These are phyloP conservation scores for Metschnikowia aberdeeniae DNA, from an alignment of 805 yeast species.

Conservation along the genomic window DNA sequence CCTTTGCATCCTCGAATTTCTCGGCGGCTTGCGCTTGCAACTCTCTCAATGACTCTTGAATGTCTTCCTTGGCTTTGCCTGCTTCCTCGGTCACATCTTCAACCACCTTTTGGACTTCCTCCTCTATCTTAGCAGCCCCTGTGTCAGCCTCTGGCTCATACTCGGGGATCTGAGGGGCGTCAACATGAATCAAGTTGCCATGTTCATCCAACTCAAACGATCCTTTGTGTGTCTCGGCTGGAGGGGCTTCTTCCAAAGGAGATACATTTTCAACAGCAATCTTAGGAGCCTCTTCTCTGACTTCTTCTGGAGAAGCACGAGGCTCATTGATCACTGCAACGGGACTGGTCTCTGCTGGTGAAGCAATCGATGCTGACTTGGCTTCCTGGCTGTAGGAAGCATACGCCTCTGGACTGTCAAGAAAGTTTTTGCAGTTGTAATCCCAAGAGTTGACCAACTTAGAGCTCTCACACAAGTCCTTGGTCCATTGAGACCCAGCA, in stretches of 20 bases:
- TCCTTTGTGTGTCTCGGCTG: conserved; percentile 16
- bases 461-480: conserved; percentile 55
- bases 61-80: background rate
- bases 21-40: background rate
- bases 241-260: conserved; percentile 13
- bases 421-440: conserved; percentile 69
- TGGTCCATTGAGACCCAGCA: conserved; percentile 81
- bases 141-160: conserved; percentile 8
- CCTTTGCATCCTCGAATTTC: background rate
- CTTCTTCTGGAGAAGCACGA: conserved; percentile 8
- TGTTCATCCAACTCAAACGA: conserved; percentile 11
- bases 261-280: background rate
- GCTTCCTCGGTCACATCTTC: conserved; percentile 7
- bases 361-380: background rate
- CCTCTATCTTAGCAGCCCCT: conserved; percentile 1
- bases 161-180: conserved; percentile 14
- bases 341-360: conserved; percentile 8
- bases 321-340: conserved; percentile 11
- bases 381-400: conserved; percentile 7
- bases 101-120: background rate
- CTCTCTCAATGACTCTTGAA: conserved; percentile 1
- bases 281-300: conserved; percentile 4
- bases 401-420: conserved; percentile 27
- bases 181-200: conserved; percentile 7
- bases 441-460: conserved; percentile 75